Conservation (phyloP, 306 rosid genomes). For the Leucaena leucocephala region DNA sequence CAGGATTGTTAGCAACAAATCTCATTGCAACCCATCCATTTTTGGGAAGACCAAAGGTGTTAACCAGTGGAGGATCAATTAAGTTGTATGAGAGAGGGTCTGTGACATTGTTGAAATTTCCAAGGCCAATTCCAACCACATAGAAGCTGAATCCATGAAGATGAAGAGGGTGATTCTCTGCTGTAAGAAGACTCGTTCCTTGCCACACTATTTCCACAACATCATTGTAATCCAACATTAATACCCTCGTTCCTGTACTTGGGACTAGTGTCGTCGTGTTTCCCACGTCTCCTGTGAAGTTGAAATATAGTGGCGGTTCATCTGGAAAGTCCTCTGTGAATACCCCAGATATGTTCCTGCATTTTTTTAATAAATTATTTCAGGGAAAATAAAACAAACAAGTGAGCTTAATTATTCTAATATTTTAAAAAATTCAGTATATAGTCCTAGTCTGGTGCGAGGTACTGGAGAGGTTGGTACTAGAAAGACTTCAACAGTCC, state of each 20-base stretch:
- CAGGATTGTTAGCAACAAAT: constrained; percentile 46
- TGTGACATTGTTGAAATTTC: constrained; percentile 34
- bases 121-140: constrained; percentile 39
- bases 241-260: constrained; percentile 35
- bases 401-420: too few relatives aligned
- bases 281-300: constrained; percentile 45
- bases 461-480: too few relatives aligned
- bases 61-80: constrained; percentile 49
- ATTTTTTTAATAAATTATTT: neutral
- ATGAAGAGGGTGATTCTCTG: constrained; percentile 57
- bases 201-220: constrained; percentile 50
- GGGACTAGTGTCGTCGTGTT: constrained; percentile 17
- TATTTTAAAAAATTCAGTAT: too few relatives aligned
- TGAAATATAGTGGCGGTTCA: constrained; percentile 30
- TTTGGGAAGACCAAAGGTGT: constrained; percentile 47
- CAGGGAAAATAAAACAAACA: neutral
- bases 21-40: constrained; percentile 52
- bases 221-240: constrained; percentile 34
- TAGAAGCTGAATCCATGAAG: constrained; percentile 53
- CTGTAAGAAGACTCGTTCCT: constrained; percentile 38
- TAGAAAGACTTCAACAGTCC: too few relatives aligned
- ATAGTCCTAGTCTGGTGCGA: too few relatives aligned
- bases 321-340: constrained; percentile 38
- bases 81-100: constrained; percentile 35
- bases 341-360: constrained; percentile 41